Evolutionary conservation across 352 stramenopile species (phyloP), one percentile per base, ranked within the genome.

Genomic region (Phytophthora hibernalis): DNA sequence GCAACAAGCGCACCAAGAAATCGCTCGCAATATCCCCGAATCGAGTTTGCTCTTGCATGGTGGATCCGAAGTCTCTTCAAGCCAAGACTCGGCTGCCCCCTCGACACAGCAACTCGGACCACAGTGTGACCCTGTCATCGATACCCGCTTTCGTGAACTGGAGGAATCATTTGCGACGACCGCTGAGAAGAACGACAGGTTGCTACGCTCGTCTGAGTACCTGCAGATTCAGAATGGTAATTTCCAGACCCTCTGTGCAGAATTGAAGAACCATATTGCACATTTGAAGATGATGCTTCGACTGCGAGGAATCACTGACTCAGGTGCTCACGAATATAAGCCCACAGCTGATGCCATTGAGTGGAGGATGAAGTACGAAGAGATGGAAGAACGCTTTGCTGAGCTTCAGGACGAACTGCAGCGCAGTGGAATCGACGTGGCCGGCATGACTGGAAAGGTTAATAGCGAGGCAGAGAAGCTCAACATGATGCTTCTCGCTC

Each of bases 301-400:
- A 35, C 54, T 95, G 12, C 63, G 71, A 51, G 57, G 63, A 22
- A 42, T 70, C 24, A 64, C 71, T 11, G 54, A 57, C 4, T 51
- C 55, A 20, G 82, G 71, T 6, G 38, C 56, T 11, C 49, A 61
- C 22, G 77, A 91, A 5, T 90, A 92, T 54, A 67, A 87, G 18
- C 87, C 85, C 21, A 86, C 83, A 24, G 66, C 76, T 12, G 85
- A 93, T 64, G 83, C 87, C 18, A 90, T 95, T 45, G 85, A 93
- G 58, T 95, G 85, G 87, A 73, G 85, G 16, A 80, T 93, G 59
- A 95, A 92, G 61, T 93, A 89, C 52, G 87, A 95, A 67, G 83
- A 95, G 49, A 68, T 93, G 33, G 79, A 92, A 54, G 80, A 93
- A 47, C 71, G 73, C 5, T 83, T 83, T 20, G 45, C 65, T 2